Evolutionary conservation across 1,284 basidiomycete species (phyloP).

Genomic region (Sanghuangporus baumii): DNA sequence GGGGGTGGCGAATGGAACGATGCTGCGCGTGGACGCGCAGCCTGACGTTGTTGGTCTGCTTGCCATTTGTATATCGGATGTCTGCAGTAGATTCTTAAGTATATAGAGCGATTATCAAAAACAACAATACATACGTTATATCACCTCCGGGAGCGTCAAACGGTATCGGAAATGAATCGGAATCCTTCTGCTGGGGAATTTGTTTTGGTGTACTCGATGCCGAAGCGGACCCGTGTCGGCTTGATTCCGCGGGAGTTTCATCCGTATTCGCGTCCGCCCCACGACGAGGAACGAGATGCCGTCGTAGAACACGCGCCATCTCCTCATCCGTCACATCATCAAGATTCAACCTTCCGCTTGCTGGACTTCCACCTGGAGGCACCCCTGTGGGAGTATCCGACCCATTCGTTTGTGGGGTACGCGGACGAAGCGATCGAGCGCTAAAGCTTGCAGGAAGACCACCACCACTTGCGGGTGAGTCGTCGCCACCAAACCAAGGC

Average conservation of each 20-base stretch:
- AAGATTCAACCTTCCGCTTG: constrained; percentile 27
- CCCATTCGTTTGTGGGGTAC: constrained; percentile 10
- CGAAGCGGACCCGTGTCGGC: constrained; percentile 8
- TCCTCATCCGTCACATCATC: constrained; percentile 72
- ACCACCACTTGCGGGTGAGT: constrained; percentile 5
- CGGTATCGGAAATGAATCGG: constrained; percentile 75
- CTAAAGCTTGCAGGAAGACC: constrained; percentile 9
- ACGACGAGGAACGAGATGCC: constrained; percentile 71
- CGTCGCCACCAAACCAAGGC: constrained; percentile 3
- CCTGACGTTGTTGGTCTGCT: constrained; percentile 58
- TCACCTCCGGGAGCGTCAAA: constrained; percentile 84
- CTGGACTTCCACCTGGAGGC: not conserved
- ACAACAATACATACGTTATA: constrained; percentile 69
- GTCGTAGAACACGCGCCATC: constrained; percentile 74
- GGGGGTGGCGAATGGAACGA: constrained; percentile 63
- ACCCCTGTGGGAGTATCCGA: constrained; percentile 1
- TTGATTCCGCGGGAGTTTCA: not conserved
- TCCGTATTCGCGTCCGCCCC: constrained; percentile 29
- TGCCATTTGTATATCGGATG: constrained; percentile 95
- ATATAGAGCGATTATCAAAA: not conserved
- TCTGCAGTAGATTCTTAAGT: constrained; percentile 33
- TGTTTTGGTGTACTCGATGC: constrained; percentile 43
- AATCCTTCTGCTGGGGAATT: constrained; percentile 35
- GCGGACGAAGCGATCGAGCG: not conserved
- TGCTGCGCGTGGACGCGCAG: constrained; percentile 56